A percentile compares a stretch with the other conserved stretches of the same genome.
These are phyloP conservation scores for Magnusiomyces ingens DNA, from an alignment of 1,139 yeast species.

Conservation along the genomic window DNA sequence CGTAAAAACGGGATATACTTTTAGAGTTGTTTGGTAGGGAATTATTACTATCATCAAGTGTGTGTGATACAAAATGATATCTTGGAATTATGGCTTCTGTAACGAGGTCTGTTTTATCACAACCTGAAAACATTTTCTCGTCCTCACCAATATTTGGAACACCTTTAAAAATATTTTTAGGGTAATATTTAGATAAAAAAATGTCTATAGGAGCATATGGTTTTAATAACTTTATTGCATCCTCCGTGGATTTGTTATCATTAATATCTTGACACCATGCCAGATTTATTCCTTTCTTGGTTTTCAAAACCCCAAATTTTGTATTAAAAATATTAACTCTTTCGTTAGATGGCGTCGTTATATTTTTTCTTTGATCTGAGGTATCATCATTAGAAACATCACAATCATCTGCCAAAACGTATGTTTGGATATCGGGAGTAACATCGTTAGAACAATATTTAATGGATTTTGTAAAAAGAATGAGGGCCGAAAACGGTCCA, in stretches of 20 bases:
- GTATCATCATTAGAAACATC: neutral
- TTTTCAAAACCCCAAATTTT: constrained; percentile 2
- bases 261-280: constrained; percentile 4
- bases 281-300: neutral
- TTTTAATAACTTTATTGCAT: constrained; percentile 1
- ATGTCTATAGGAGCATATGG: constrained; percentile 3
- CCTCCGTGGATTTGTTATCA: neutral
- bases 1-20: constrained; percentile 19
- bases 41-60: constrained; percentile 2
- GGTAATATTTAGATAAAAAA: constrained; percentile 1
- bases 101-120: neutral
- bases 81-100: constrained; percentile 17
- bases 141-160: constrained; percentile 6
- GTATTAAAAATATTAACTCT: constrained; percentile 1
- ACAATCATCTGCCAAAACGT: neutral
- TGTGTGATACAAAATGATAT: constrained; percentile 20
- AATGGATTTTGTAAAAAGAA: constrained; percentile 15
- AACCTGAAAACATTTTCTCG: constrained; percentile 4
- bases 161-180: neutral
- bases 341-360: neutral
- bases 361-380: neutral
- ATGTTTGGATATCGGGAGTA: neutral
- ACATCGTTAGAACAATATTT: neutral
- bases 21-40: neutral
- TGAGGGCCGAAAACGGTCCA: constrained; percentile 25